A percentile compares a stretch with the other conserved stretches of the same genome.
phyloP scores from a whole-genome alignment of 2,329 filamentous ascomycete species.

The Coniochaeta prunicola region DNA sequence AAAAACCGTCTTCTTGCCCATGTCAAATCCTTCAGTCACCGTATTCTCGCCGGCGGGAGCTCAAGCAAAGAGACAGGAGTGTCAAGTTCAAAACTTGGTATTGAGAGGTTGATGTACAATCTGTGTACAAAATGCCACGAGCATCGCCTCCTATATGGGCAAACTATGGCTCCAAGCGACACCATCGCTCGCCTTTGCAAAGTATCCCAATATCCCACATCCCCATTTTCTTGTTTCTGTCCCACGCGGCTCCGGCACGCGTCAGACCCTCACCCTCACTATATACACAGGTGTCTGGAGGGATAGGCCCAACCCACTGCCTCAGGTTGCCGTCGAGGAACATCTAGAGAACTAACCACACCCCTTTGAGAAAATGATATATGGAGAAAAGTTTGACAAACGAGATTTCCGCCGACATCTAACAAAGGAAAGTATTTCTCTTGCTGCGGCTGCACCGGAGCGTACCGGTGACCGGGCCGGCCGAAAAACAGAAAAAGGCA shows the following conservation, averaged over 20 bases:
- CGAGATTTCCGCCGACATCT: not conserved
- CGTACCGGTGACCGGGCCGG: not conserved
- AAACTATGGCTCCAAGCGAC: not conserved
- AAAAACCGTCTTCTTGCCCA: not conserved
- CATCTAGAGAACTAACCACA: not conserved
- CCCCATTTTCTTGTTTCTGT: not conserved
- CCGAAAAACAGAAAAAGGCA: not conserved
- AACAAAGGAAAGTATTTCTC: not conserved
- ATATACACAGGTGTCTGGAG: not conserved
- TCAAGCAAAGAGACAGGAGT: too few relatives aligned
- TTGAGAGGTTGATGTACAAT: not conserved
- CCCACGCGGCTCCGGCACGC: not conserved
- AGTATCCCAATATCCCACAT: not conserved
- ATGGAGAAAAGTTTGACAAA: not conserved
- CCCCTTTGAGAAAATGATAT: not conserved
- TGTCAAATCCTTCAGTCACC: not conserved
- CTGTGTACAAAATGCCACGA: not conserved
- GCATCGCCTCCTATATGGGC: not conserved
- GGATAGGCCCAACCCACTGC: not conserved
- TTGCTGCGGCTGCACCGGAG: not conserved
- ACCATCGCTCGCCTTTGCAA: not conserved
- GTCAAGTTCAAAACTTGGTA: not conserved
- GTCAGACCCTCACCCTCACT: not conserved
- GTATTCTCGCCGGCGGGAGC: too few relatives aligned
- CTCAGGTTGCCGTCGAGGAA: not conserved